phyloP scores from a whole-genome alignment of 179 eudicot genomes.

The Beta macrorhiza region DNA sequence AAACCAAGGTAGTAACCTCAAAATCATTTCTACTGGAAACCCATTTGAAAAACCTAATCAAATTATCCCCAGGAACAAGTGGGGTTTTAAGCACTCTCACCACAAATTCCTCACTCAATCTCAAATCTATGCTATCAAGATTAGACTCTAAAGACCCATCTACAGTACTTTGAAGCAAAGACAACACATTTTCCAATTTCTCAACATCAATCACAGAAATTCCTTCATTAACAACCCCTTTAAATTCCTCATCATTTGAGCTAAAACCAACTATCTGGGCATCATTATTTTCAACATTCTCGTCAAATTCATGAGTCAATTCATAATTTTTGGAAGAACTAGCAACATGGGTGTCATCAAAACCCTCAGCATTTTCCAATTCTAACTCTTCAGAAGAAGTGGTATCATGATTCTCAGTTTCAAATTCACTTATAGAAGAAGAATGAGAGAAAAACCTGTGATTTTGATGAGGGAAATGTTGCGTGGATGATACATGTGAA shows the following conservation, averaged over 20 bases:
- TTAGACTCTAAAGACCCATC: slow-evolving; percentile 49
- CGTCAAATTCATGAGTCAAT: slow-evolving; percentile 15
- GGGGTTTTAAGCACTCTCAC: slow-evolving; percentile 57
- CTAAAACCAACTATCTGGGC: slow-evolving; percentile 15
- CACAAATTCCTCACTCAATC: slow-evolving; percentile 56
- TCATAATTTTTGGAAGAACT: slow-evolving; percentile 7
- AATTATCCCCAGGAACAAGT: slow-evolving; percentile 47
- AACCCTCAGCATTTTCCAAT: slow-evolving; percentile 9
- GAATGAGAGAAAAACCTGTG: slow-evolving; percentile 35
- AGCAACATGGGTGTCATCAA: slow-evolving; percentile 19
- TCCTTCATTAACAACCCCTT: not conserved
- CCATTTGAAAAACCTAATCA: slow-evolving; percentile 67
- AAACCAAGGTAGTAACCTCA: slow-evolving; percentile 27
- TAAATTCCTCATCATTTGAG: slow-evolving; percentile 17
- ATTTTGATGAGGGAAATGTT: slow-evolving; percentile 20
- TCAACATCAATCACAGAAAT: slow-evolving; percentile 37
- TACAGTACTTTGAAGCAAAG: slow-evolving; percentile 56
- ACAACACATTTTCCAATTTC: slow-evolving; percentile 49
- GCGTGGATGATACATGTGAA: not conserved
- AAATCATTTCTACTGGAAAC: slow-evolving; percentile 37
- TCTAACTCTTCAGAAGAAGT: slow-evolving; percentile 34
- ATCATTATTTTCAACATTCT: slow-evolving; percentile 19
- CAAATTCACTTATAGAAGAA: slow-evolving; percentile 32
- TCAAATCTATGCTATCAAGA: slow-evolving; percentile 47
- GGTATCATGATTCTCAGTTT: slow-evolving; percentile 28